Evolutionary conservation across 2,329 filamentous ascomycete species (phyloP).

Genomic region (Drechslera avenae): DNA sequence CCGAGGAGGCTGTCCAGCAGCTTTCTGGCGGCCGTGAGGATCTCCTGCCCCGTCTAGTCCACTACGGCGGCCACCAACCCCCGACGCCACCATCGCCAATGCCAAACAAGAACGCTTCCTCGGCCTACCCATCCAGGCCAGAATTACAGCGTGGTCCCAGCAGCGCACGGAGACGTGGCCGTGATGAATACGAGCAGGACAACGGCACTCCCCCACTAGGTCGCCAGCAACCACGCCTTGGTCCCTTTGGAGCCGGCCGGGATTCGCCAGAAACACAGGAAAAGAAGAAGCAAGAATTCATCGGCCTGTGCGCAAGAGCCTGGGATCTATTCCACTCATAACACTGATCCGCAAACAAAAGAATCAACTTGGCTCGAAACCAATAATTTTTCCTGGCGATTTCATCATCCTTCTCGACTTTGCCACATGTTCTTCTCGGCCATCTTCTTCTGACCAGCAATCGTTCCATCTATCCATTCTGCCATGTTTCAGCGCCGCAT

Average conservation of each 20-base stretch:
- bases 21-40: conserved; percentile 91
- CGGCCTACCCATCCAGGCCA: conserved; percentile 35
- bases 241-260: conserved; percentile 79
- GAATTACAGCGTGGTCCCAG: conserved; percentile 56
- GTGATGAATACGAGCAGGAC: conserved; percentile 89
- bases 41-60: conserved; percentile 87
- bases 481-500: conserved; percentile 6
- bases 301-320: conserved; percentile 81
- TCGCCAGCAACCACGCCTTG: conserved; percentile 56
- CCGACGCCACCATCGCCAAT: conserved; percentile 86
- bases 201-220: conserved; percentile 85
- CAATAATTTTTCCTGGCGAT: conserved; percentile 16
- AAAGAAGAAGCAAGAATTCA: conserved; percentile 91
- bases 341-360: conserved; percentile 25
- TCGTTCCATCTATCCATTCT: no score
- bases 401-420: conserved; percentile 15
- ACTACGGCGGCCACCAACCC: conserved; percentile 92
- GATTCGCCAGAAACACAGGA: conserved; percentile 82
- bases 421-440: conserved; percentile 8
- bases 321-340: conserved; percentile 98
- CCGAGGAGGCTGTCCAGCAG: conserved; percentile 92
- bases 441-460: no score
- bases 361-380: conserved; percentile 17
- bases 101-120: conserved; percentile 51
- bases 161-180: conserved; percentile 72